Percentiles rank a stretch among this genome's conserved stretches.
phyloP scores from a whole-genome alignment of 345 rosid species.

The Combretum micranthum region DNA sequence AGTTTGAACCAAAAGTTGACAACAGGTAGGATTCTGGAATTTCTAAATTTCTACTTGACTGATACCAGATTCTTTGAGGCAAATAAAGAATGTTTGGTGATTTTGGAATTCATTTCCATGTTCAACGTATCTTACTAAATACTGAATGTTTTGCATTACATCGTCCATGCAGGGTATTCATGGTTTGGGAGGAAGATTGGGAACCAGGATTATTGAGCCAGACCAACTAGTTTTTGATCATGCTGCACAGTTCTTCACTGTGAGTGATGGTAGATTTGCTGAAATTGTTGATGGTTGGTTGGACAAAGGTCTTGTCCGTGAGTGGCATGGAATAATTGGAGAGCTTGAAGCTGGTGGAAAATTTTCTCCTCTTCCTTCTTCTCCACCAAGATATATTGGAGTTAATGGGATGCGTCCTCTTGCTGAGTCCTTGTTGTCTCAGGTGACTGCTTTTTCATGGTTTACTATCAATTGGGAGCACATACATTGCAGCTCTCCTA shows the following conservation, averaged over 20 bases:
- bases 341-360: conserved; percentile 74
- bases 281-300: conserved; percentile 64
- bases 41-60: too few relatives aligned
- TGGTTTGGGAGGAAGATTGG: conserved; percentile 97
- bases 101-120: neutral
- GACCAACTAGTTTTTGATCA: conserved; percentile 68
- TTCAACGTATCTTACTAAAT: neutral
- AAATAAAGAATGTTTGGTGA: too few relatives aligned
- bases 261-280: conserved; percentile 54
- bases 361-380: conserved; percentile 47
- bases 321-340: conserved; percentile 69
- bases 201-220: conserved; percentile 66
- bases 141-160: neutral
- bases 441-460: conserved; percentile 25
- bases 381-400: conserved; percentile 63
- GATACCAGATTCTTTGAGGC: too few relatives aligned
- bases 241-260: conserved; percentile 87
- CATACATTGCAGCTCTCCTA: too few relatives aligned
- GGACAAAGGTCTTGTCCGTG: conserved; percentile 60
- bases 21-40: too few relatives aligned
- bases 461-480: neutral
- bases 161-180: conserved; percentile 52
- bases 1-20: too few relatives aligned
- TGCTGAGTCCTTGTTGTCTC: conserved; percentile 64
- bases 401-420: conserved; percentile 80